A percentile compares a stretch with the other conserved stretches of the same genome.
These are phyloP conservation scores for Stereocaulon alpinum DNA, from an alignment of 495 filamentous ascomycete genomes.

Conservation along the genomic window DNA sequence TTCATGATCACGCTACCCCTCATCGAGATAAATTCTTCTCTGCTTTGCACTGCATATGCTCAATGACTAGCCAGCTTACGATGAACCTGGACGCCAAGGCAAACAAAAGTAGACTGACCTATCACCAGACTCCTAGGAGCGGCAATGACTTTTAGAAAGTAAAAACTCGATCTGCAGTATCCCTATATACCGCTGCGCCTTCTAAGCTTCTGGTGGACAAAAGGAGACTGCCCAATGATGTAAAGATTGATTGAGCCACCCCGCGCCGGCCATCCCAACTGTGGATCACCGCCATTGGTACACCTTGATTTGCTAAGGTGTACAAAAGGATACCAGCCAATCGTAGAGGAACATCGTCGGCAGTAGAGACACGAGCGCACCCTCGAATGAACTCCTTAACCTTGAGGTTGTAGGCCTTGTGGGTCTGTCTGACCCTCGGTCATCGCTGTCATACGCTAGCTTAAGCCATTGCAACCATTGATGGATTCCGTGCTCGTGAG, in stretches of 20 bases:
- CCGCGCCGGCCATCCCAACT: not conserved
- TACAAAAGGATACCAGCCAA: constrained; percentile 12
- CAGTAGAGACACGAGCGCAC: not conserved
- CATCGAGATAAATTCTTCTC: too few species aligned
- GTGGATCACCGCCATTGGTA: not conserved
- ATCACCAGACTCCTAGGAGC: not conserved
- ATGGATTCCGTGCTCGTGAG: not conserved
- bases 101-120: constrained; percentile 17
- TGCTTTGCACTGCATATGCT: not conserved
- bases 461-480: not conserved
- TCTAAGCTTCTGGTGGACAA: not conserved
- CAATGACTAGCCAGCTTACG: not conserved
- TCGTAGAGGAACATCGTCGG: not conserved
- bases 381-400: not conserved
- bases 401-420: not conserved
- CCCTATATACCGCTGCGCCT: not conserved
- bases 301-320: not conserved
- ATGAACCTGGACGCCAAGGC: not conserved
- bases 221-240: constrained; percentile 4
- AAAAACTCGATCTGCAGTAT: not conserved
- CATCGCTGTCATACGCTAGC: not conserved
- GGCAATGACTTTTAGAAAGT: not conserved
- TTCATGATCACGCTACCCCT: not conserved
- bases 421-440: not conserved
- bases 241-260: not conserved